These are phyloP conservation scores for Zygotorulaspora florentina DNA, from an alignment of 805 yeast genomes.

Conservation along the genomic window DNA sequence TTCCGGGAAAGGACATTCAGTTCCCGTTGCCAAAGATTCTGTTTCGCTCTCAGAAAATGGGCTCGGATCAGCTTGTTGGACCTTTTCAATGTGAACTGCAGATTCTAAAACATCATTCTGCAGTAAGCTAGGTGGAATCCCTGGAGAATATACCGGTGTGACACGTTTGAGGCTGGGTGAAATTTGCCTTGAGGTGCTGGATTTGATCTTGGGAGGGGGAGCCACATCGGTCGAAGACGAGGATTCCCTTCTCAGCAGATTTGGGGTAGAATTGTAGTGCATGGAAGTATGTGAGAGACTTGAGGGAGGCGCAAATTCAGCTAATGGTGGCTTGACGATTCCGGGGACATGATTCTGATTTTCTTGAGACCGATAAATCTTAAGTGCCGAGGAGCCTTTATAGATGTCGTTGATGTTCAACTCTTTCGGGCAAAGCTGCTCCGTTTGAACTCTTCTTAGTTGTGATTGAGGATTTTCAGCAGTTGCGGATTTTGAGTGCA, in stretches of 20 bases:
- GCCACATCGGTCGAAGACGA: constrained; percentile 15
- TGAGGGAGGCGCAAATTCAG: constrained; percentile 3
- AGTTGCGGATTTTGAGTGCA: constrained; percentile 1
- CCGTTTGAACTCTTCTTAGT: constrained; percentile 14
- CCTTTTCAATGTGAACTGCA: neutral
- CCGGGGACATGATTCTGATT: neutral
- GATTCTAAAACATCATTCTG: neutral
- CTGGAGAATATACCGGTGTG: constrained; percentile 2
- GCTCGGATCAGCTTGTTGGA: neutral
- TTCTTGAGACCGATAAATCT: neutral
- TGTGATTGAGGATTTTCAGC: constrained; percentile 2
- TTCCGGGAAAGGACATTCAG: too few relatives aligned
- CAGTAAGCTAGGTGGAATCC: neutral
- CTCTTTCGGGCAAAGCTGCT: constrained; percentile 4
- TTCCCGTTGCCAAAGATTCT: too few relatives aligned
- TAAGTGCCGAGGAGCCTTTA: neutral
- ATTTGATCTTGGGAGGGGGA: constrained; percentile 24
- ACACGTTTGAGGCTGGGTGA: constrained; percentile 8
- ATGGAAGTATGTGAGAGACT: constrained; percentile 5
- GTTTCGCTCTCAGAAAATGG: neutral
- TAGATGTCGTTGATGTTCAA: neutral
- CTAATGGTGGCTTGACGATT: neutral
- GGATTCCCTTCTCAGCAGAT: constrained; percentile 18
- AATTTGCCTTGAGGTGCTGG: constrained; percentile 3
- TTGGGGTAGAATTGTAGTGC: constrained; percentile 11